Base-by-base conservation (phyloP, 495 filamentous ascomycete species). In the Lasiosphaeriaceae sp. region DNA sequence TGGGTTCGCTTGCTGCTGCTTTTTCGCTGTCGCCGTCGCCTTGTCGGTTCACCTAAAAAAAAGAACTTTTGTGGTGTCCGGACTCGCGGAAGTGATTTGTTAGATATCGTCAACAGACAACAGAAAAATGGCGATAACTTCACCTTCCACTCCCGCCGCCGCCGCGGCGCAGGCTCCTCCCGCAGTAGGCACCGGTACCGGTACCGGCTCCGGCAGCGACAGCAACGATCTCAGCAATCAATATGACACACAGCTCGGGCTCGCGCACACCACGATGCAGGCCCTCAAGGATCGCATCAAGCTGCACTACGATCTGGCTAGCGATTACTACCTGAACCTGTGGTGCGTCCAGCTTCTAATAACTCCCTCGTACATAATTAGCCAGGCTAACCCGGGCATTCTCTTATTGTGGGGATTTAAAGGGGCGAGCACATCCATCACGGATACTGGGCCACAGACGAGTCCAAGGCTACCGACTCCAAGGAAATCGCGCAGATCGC, bases 361-460 rank as follows among this genome's bases (percentile, higher is more conserved):
- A n/a, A n/a, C n/a, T 31, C 26, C 9, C 4, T 31, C 26, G 26
- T 31, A n/a, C n/a, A n/a, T n/a, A n/a, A 31, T 4, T 9, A 9
- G 4, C 26, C 3, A 31, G 26, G 26, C 26, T 31, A 31, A 31
- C 26, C 26, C 9, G 26, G 9, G 26, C n/a, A 31, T 9, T 9
- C 26, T 31, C 26, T 31, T 9, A 3, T 3, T 31, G 26, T 3
- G 3, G 39, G n/a, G 8, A 17, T 4, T 11, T 16, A 43, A 43
- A 84, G 80, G 81, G 81, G 81, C 35, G 80, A 84, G 56, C 81
- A 84, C 61, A 83, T 84, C 61, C 81, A 84, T 57, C 81, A 84
- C 59, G 81, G 81, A 26, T 75, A 77, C 61, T 79, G 77, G 74
- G 68, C 79, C 37, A 71, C 66, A 20, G 68, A 71, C 39, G 52